Evolutionary conservation across 1,284 basidiomycete genomes (phyloP), one percentile per base, ranked within the genome.

Genomic region (Lignosus rhinocerotis): DNA sequence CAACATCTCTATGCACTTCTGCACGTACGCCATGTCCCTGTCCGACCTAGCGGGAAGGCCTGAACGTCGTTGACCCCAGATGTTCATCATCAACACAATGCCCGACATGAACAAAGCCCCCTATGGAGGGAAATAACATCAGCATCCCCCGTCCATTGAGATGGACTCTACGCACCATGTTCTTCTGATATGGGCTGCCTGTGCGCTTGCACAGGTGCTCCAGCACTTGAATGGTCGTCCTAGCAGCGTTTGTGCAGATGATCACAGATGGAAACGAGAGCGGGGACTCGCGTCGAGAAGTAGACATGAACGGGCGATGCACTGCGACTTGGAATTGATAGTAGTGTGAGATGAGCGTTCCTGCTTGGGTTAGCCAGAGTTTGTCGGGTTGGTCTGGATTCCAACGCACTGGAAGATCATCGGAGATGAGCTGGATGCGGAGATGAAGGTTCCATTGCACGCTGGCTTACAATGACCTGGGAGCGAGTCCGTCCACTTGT

Each of bases 311-410:
- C n/a, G 45, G 38, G 1, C 56, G 36, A 48, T 94, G 92, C 36
- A 92, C 85, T 41, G 88, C 78, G 66, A 94, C 92, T 64, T 89
- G 88, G 17, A 87, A 75, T 58, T 87, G 79, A 69, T 93, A 92
- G 69, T 90, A 92, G 11, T 77, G 75, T 2, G 81, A 73, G 63
- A 90, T 88, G 2, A 94, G 77, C 12, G 75, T 64, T 0, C 84
- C 87, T 0, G 88, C 89, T 73, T 93, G 91, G 58, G 84, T 77
- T 71, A 93, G 89, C 64, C 86, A 85, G 1, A 72, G 62, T 0
- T 54, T 53, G 60, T 88, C 75, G 63, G 84, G 76, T 31, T 84
- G 80, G 38, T 82, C 78, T 0, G 90, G 87, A 66, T 94, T 87
- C 92, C 62, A 66, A 8, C 59, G 58, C 11, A 63, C 58, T 55